Evolutionary conservation across 345 rosid species (phyloP), one percentile per base, ranked within the genome.

Genomic region (Pistacia vera): DNA sequence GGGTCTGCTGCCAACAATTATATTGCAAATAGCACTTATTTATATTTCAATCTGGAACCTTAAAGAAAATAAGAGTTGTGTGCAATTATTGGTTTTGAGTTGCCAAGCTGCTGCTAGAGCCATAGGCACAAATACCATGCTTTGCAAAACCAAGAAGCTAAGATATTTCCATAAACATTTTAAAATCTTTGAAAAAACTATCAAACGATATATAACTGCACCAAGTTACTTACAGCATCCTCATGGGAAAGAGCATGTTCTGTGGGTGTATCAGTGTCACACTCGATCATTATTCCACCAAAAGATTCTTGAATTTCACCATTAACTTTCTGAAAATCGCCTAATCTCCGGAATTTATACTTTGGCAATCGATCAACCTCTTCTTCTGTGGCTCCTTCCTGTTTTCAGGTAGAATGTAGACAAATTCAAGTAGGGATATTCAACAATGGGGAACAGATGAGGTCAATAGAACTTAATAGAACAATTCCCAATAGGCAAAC

Each of bases 301-400:
- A 74, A 73, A n/a, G 90, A 75, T 77, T 83, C 87, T 73, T 81
- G 83, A 71, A 79, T 61, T 68, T 88, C 92, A 25, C 83, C 91
- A 66, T 87, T 73, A 61, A 82, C 81, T 77, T 88, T 88, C 80
- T 84, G 93, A 41, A 71, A 70, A 70, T 84, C 82, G 33, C 82
- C 84, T 22, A 72, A 70, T 16, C 75, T 85, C 13, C 57, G 60
- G 81, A 91, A 92, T 75, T 79, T 90, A 90, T 76, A 95, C 74
- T 80, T 91, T 7, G 93, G 90, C 72, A 93, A 80, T 64, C 77
- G 80, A 49, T 90, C 89, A 22, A 93, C 88, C 76, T 93, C 99
- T 80, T 89, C 96, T 73, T 80, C 90, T 3, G 94, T 76, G 54
- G 98, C 97, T 36, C 99, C 98, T 87, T 95, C 98, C 98, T 93